Evolutionary conservation across 148 eudicot genomes (phyloP), one percentile per base, ranked within the genome.

Genomic region (Tetragonia tetragonoides): DNA sequence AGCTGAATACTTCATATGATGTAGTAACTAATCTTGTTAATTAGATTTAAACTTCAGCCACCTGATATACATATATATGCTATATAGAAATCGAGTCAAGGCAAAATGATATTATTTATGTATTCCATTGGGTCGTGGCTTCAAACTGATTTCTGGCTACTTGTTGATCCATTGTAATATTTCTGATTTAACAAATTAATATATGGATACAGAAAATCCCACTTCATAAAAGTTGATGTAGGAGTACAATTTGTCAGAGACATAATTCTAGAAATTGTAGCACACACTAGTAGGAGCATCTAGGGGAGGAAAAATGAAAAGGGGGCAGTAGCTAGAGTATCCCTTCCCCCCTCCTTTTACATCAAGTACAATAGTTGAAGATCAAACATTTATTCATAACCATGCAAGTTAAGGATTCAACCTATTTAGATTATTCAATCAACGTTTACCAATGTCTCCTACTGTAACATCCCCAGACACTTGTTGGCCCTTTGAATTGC

Each of bases 391-490:
- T 60, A 60, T 60, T 60, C 64, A 60, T 60, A 60, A 20, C 64
- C 64, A 8, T 57, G 61, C 21, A 1, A 57, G 18, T 57, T 18
- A 60, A 60, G 64, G 64, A 20, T 57, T 57, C 15, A 57, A 17
- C 4, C 21, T 16, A 5, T 57, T 18, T 20, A 28, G 34, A 28
- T 28, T 28, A 28, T 17, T 16, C 23, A n/a, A 8, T 42, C 23
- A 38, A 38, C 16, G 21, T 81, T 11, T 66, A 56, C 70, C 64
- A 62, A 78, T 78, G 78, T 82, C 40, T 41, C 81, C 84, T 73
- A 82, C 18, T 24, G 65, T 59, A 70, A 73, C 78, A 69, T 82
- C 77, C 44, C 82, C 77, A 2, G 69, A 49, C 4, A 64, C 73
- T 44, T 75, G 79, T 1, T 62, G 68, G 34, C 78, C 85, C 10